Conservation (phyloP, 352 stramenopile species). For the Phytopythium ostracodes region DNA sequence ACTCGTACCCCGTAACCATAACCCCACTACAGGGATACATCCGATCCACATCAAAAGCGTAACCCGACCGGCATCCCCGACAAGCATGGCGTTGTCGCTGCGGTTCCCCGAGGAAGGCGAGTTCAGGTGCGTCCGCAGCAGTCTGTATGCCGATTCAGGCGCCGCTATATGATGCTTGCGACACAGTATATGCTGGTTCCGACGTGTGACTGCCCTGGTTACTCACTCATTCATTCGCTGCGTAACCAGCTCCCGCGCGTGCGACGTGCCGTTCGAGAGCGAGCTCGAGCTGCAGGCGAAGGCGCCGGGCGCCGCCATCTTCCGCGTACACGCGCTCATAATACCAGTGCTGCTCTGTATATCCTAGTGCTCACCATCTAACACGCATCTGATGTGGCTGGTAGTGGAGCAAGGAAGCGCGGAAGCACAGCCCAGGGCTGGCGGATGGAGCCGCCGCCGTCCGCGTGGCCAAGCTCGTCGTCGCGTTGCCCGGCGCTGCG, state of each 20-base stretch:
- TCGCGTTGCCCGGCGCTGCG: conserved; percentile 38
- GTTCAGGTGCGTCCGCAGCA: conserved; percentile 35
- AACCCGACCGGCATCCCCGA: too few species aligned
- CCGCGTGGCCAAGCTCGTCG: conserved; percentile 32
- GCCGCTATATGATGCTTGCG: not conserved
- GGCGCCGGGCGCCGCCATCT: conserved; percentile 32
- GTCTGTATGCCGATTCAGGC: not conserved
- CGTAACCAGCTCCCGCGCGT: conserved; percentile 38
- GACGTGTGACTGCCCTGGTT: not conserved
- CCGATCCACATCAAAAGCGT: not conserved
- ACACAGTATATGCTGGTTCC: not conserved
- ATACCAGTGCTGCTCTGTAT: not conserved
- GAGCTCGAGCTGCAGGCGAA: conserved; percentile 18
- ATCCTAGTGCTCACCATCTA: not conserved
- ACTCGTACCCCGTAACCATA: not conserved
- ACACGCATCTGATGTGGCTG: not conserved
- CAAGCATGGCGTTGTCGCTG: conserved; percentile 36
- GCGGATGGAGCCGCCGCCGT: conserved; percentile 3
- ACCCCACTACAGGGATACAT: not conserved
- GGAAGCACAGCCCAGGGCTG: conserved; percentile 14
- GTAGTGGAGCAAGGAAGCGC: conserved; percentile 49
- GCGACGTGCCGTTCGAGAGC: conserved; percentile 26
- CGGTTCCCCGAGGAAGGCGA: conserved; percentile 45
- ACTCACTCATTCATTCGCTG: not conserved
- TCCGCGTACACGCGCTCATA: conserved; percentile 40